A percentile compares a stretch with the other conserved stretches of the same genome.
Conservation (phyloP, 495 filamentous ascomycete species). For the Penicillium soppii region DNA sequence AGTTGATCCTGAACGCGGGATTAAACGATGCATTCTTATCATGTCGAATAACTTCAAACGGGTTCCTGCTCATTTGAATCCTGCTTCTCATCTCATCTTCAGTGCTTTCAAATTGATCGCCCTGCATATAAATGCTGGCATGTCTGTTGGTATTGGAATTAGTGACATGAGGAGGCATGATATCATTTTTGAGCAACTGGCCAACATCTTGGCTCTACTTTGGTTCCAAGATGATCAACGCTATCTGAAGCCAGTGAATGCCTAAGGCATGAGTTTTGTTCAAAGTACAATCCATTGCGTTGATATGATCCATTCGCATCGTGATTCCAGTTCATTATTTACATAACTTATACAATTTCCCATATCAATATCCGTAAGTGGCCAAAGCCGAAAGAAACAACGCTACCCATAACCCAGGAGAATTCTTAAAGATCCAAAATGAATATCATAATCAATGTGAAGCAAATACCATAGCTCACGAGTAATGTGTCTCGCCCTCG, state of each 20-base stretch:
- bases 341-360: constrained; percentile 8
- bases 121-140: constrained; percentile 36
- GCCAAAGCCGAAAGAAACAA: not conserved
- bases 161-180: no score
- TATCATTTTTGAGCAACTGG: no score
- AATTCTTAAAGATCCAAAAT: constrained; percentile 4
- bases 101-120: not conserved
- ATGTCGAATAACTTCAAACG: constrained; percentile 14
- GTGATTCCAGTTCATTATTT: constrained; percentile 7
- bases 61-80: constrained; percentile 32
- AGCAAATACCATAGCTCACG: constrained; percentile 9
- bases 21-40: no score
- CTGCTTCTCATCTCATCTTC: constrained; percentile 33
- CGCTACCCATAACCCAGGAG: constrained; percentile 6
- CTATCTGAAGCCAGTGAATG: no score
- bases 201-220: no score
- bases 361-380: constrained; percentile 7
- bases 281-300: no score
- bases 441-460: not conserved
- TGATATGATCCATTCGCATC: not conserved
- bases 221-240: constrained; percentile 31
- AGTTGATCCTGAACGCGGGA: constrained; percentile 43
- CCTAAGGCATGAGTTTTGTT: no score
- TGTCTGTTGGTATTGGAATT: constrained; percentile 35
- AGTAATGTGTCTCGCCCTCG: constrained; percentile 37